These are phyloP conservation scores for Prunus campanulata DNA, from an alignment of 306 rosid species.

Conservation along the genomic window DNA sequence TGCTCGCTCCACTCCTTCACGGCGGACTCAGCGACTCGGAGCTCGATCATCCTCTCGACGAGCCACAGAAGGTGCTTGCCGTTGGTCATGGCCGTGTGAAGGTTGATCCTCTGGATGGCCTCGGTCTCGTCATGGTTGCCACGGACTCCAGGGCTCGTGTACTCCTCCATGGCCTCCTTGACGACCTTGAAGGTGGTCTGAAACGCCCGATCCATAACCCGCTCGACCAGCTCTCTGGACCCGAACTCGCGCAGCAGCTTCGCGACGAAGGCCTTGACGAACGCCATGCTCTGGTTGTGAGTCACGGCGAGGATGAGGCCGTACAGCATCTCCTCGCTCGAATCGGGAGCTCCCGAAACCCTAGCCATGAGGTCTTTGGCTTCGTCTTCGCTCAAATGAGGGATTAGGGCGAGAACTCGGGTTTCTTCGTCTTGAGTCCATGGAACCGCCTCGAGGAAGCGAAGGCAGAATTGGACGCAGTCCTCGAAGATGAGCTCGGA, in stretches of 20 bases:
- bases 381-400: conserved; percentile 68
- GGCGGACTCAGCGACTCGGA: conserved; percentile 73
- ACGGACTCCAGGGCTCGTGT: conserved; percentile 77
- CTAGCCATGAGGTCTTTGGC: conserved; percentile 72
- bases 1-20: conserved; percentile 88
- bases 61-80: conserved; percentile 79
- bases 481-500: conserved; percentile 78
- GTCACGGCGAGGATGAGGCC: conserved; percentile 56
- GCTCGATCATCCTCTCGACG: conserved; percentile 94
- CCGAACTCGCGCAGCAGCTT: conserved; percentile 76
- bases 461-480: conserved; percentile 65
- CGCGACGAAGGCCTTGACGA: conserved; percentile 86
- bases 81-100: conserved; percentile 75
- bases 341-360: conserved; percentile 47
- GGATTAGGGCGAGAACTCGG: conserved; percentile 58
- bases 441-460: conserved; percentile 83
- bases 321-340: conserved; percentile 70
- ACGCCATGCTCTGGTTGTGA: conserved; percentile 69
- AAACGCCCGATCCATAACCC: conserved; percentile 80
- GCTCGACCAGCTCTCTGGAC: conserved; percentile 64
- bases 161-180: conserved; percentile 85
- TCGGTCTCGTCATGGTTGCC: conserved; percentile 83
- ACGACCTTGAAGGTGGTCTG: conserved; percentile 55
- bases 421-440: conserved; percentile 89
- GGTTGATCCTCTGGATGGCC: conserved; percentile 82